Base-by-base conservation (phyloP, 2,329 filamentous ascomycete species). In the Cercospora citrullina region DNA sequence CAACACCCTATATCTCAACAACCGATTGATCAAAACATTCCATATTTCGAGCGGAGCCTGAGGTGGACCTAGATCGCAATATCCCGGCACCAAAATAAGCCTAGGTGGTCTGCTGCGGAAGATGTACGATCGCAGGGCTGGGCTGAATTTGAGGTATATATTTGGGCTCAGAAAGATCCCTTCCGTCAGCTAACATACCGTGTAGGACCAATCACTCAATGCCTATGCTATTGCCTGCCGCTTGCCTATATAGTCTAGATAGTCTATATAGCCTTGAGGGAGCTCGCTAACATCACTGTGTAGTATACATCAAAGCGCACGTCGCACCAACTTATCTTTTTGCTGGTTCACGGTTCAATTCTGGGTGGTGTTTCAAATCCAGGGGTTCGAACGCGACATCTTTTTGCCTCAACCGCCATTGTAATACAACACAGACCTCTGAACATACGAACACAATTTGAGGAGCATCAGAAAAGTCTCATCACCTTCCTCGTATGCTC, bases 1-100 rank as follows among this genome's bases (percentile, higher is more conserved):
- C 48, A 55, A 55, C 48, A 55, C 48, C 48, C 48, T 26, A 23
- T 55, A 55, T 55, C 48, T 55, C 48, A 28, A 55, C 23, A n/a
- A 55, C 48, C 48, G 8, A 55, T 55, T 28, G 23, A 28, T 16
- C 23, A 55, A 55, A 55, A 55, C 48, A 55, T 23, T 55, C 7
- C 48, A 55, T 14, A 55, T 28, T 55, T 55, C 48, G 48, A n/a
- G 48, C 48, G 48, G 48, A 55, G 23, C 21, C 48, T 55, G 6
- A 28, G 48, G 16, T 28, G 48, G 12, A 55, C 48, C 14, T 28
- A 16, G 26, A 55, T 55, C 48, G 26, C 14, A 55, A 55, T 55
- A 30, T 55, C 23, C 48, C 30, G 21, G 48, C 48, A n/a, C 1
- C 14, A 55, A n/a, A 14, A 55, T 16, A 26, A 26, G 16, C 5